Conservation (phyloP, 257 asterid genomes). For the Oldenlandia corymbosa region DNA sequence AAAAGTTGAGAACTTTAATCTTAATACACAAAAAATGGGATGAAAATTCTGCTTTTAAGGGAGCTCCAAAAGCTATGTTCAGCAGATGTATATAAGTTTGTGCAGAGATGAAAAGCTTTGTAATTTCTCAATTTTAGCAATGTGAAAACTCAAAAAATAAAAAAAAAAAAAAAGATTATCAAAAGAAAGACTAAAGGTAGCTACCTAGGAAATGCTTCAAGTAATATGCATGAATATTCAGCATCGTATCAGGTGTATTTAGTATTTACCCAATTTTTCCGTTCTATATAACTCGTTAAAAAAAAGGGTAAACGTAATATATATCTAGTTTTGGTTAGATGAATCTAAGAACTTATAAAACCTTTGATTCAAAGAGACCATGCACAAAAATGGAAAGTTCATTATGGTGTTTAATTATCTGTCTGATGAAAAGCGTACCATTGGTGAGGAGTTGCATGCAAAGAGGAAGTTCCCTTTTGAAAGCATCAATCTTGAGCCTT, state of each 20-base stretch:
- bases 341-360: too few species aligned
- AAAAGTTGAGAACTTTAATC: neutral
- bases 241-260: too few species aligned
- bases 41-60: too few species aligned
- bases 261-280: neutral
- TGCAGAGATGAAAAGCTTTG: conserved; percentile 17
- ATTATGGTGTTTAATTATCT: too few species aligned
- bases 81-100: conserved; percentile 12
- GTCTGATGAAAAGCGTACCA: conserved; percentile 61
- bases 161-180: too few species aligned
- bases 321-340: too few species aligned
- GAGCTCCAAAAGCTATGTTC: neutral
- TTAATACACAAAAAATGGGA: neutral
- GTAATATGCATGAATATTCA: conserved; percentile 12
- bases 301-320: too few species aligned
- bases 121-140: conserved; percentile 15
- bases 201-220: neutral
- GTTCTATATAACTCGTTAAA: too few species aligned
- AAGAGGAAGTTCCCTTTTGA: conserved; percentile 97
- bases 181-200: neutral
- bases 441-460: conserved; percentile 91
- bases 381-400: neutral
- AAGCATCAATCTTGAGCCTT: conserved; percentile 87
- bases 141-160: conserved; percentile 6
- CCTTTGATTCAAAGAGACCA: too few species aligned